Evolutionary conservation across 2,329 filamentous ascomycete genomes (phyloP).

Genomic region (Mollisia scopiformis): DNA sequence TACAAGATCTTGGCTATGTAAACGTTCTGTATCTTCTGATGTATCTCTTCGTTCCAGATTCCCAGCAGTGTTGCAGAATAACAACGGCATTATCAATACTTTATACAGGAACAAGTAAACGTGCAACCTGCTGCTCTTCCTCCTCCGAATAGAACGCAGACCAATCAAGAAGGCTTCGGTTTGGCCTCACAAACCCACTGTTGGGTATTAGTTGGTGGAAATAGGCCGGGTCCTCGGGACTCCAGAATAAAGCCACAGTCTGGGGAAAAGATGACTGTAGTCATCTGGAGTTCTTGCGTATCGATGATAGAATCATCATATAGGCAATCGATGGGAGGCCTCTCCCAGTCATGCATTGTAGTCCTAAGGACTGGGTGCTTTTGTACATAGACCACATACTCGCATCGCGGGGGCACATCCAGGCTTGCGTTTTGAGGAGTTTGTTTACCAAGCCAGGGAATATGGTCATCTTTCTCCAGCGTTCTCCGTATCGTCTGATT

Average conservation of each 20-base stretch:
- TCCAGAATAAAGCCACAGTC: conserved; percentile 70
- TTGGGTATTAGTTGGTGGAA: conserved; percentile 50
- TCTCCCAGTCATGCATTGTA: conserved; percentile 56
- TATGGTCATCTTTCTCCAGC: conserved; percentile 65
- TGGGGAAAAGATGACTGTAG: conserved; percentile 66
- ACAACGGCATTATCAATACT: too few relatives aligned
- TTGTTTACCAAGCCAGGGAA: conserved; percentile 56
- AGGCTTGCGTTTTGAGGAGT: conserved; percentile 79
- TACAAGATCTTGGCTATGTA: too few relatives aligned
- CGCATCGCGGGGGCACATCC: conserved; percentile 76
- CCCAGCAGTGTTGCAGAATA: too few relatives aligned
- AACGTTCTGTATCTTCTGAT: too few relatives aligned
- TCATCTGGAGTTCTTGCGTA: conserved; percentile 61
- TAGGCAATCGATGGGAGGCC: conserved; percentile 63
- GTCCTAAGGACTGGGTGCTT: conserved; percentile 50
- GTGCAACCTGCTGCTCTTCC: background rate
- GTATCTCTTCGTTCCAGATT: too few relatives aligned
- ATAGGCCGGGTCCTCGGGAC: conserved; percentile 63
- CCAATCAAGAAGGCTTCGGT: conserved; percentile 54
- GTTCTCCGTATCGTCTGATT: conserved; percentile 72
- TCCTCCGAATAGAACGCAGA: background rate
- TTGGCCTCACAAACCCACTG: conserved; percentile 65
- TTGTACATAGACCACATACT: conserved; percentile 86
- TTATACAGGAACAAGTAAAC: background rate
- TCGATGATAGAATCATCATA: conserved; percentile 57